Evolutionary conservation across 257 asterid genomes (phyloP).

Genomic region (Rauvolfia tetraphylla): DNA sequence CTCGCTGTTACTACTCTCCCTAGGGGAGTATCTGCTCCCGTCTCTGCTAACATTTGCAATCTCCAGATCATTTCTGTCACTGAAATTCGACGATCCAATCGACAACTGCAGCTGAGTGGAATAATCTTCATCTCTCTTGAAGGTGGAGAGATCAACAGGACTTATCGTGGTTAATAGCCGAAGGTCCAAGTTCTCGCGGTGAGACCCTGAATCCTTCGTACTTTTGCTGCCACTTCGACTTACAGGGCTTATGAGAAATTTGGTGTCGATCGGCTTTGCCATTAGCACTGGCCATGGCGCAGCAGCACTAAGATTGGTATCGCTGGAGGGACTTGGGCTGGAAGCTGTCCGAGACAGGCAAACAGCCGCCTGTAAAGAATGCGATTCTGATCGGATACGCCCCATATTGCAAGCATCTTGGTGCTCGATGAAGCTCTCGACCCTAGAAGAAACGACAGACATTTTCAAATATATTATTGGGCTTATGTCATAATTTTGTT

Average conservation of each 20-base stretch:
- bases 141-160: slow-evolving; percentile 19
- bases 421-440: slow-evolving; percentile 56
- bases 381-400: slow-evolving; percentile 34
- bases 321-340: slow-evolving; percentile 42
- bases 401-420: slow-evolving; percentile 51
- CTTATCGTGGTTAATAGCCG: slow-evolving; percentile 30
- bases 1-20: slow-evolving; percentile 32
- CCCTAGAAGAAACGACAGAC: slow-evolving; percentile 23
- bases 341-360: slow-evolving; percentile 44
- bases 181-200: slow-evolving; percentile 34
- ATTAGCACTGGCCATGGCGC: slow-evolving; percentile 23
- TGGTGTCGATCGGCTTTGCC: slow-evolving; percentile 16
- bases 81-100: slow-evolving; percentile 37
- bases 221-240: neutral
- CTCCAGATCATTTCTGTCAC: slow-evolving; percentile 11
- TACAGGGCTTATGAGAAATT: neutral
- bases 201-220: neutral
- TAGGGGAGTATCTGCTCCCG: slow-evolving; percentile 10
- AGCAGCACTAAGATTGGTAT: slow-evolving; percentile 36
- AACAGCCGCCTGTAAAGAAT: slow-evolving; percentile 23
- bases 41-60: neutral
- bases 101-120: slow-evolving; percentile 40
- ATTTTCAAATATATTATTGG: slow-evolving; percentile 3
- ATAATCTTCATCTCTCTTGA: slow-evolving; percentile 30
- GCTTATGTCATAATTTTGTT: neutral